Evolutionary conservation across 495 filamentous ascomycete species (phyloP).

Genomic region (Xylaria palmicola): DNA sequence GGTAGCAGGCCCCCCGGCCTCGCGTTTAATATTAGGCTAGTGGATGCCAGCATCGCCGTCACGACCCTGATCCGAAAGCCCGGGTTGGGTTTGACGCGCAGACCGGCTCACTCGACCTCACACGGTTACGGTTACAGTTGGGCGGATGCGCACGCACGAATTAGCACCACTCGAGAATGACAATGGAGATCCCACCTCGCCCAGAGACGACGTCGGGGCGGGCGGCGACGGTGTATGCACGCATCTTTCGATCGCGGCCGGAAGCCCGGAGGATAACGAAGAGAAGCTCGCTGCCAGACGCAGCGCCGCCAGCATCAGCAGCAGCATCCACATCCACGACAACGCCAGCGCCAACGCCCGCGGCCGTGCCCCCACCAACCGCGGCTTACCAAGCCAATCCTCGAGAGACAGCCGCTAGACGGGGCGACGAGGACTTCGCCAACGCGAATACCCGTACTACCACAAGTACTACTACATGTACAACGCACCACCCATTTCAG

Average conservation of each 20-base stretch:
- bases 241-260: slow-evolving; percentile 24
- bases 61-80: not conserved
- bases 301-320: not conserved
- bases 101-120: too few relatives aligned
- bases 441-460: too few relatives aligned
- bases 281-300: slow-evolving; percentile 16
- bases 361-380: too few relatives aligned
- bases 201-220: slow-evolving; percentile 16
- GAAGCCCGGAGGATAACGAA: slow-evolving; percentile 27
- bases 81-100: not conserved
- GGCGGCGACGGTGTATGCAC: slow-evolving; percentile 12
- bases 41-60: not conserved
- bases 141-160: not conserved
- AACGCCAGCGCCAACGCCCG: not conserved
- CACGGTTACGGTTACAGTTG: too few relatives aligned
- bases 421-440: not conserved
- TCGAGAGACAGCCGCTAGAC: not conserved
- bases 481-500: slow-evolving; percentile 7
- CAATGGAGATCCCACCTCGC: slow-evolving; percentile 25
- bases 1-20: too few relatives aligned
- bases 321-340: not conserved
- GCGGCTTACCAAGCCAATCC: slow-evolving; percentile 1
- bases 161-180: slow-evolving; percentile 21
- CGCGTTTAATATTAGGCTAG: too few relatives aligned
- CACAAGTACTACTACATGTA: too few relatives aligned